Base-by-base conservation (phyloP, 2,329 filamentous ascomycete genomes). In the Boeremia lycopersici region DNA sequence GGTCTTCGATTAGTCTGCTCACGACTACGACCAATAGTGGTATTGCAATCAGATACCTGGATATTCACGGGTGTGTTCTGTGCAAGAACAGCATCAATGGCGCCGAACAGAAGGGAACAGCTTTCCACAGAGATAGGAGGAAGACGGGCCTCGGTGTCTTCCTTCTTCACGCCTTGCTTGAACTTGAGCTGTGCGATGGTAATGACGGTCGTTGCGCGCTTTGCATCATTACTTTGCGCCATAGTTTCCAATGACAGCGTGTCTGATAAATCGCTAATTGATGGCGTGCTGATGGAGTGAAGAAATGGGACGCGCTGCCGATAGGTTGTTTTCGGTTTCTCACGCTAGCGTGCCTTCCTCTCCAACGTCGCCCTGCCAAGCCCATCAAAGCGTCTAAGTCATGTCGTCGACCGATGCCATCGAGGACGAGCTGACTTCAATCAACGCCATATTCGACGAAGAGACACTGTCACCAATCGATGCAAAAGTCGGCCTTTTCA, bases 381-480 rank as follows among this genome's bases (percentile, higher is more conserved):
- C 48, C 42, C 49, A 42, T 40, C 53, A 43, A 42, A 56, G 42
- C 48, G 47, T 48, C 53, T 43, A n/a, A 48, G 39, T 57, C 61
- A 64, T 57, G 53, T 70, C 70, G 63, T 59, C 53, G 31, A 71
- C 73, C 63, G 69, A 71, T 38, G 66, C 80, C 44, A 82, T 93
- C 25, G 73, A 76, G 43, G 90, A 95, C 75, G 90, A 95, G 72
- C 78, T 93, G 28, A 88, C 88, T 69, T 90, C 89, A 59, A 88
- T 95, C 68, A 95, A 93, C 75, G 90, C 90, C 49, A 95, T 95
- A 61, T 95, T 93, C 76, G 88, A 86, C 60, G 82, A 86, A 42
- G 80, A 79, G n/a, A 89, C 88, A 10, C 79, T 93, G 7, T 56
- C 64, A 1, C 57, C 63, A 0, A 57, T 72, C 26, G 64, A 70